Conservation (phyloP, 257 asterid species). For the Fraxinus anomala region DNA sequence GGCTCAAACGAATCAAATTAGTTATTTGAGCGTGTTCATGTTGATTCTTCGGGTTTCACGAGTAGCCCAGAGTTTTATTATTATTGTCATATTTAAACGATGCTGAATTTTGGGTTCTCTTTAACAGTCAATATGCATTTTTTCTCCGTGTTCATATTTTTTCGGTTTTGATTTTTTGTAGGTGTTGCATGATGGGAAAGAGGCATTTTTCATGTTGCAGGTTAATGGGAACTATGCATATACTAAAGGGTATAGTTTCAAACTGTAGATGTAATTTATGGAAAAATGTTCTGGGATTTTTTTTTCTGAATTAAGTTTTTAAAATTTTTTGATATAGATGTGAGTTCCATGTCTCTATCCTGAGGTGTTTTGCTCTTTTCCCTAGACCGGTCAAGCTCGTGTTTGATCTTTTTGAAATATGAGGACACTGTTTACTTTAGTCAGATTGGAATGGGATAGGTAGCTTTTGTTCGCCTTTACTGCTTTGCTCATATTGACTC, state of each 20-base stretch:
- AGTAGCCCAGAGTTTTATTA: neutral
- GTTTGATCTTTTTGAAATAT: neutral
- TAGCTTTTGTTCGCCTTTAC: conserved; percentile 2
- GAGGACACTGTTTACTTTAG: neutral
- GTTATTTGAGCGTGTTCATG: neutral
- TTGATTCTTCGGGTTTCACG: neutral
- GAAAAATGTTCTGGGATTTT: neutral
- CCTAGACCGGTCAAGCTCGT: neutral
- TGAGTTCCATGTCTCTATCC: neutral
- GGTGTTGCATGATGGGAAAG: conserved; percentile 67
- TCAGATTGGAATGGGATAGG: conserved; percentile 14
- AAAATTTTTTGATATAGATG: neutral
- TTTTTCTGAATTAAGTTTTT: neutral
- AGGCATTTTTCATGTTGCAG: conserved; percentile 59
- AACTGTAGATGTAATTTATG: conserved; percentile 3
- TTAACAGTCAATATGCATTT: neutral
- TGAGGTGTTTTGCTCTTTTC: neutral
- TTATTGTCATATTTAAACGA: neutral
- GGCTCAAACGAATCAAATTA: neutral
- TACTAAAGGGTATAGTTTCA: conserved; percentile 48
- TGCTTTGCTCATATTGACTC: neutral
- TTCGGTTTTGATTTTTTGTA: conserved; percentile 27
- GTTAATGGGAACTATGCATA: conserved; percentile 60
- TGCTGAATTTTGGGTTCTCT: neutral
- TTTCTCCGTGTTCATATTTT: conserved; percentile 12